These are phyloP conservation scores for Brassica balearica DNA, from an alignment of 441 rosid species.

Conservation along the genomic window DNA sequence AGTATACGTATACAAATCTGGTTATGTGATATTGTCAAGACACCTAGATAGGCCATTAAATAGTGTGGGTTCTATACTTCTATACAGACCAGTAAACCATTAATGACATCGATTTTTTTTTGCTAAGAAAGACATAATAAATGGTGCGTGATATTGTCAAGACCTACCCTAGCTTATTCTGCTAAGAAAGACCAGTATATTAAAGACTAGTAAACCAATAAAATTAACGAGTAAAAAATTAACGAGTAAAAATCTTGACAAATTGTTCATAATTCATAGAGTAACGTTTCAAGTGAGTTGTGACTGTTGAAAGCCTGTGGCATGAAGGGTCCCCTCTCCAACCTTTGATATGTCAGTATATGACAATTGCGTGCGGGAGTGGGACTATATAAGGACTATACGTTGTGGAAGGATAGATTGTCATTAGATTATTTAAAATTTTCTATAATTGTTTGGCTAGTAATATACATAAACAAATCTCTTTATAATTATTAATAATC, in stretches of 20 bases:
- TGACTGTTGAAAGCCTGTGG: constrained; percentile 31
- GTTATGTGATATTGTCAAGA: constrained; percentile 2
- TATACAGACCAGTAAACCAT: background rate
- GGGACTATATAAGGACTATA: constrained; percentile 31
- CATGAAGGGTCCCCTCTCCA: constrained; percentile 39
- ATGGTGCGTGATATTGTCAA: background rate
- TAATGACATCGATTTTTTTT: background rate
- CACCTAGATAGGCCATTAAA: constrained; percentile 27
- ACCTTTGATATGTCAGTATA: constrained; percentile 27
- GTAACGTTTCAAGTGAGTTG: constrained; percentile 11
- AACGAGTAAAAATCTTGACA: background rate
- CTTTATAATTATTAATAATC: background rate
- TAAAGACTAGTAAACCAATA: background rate
- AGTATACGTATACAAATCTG: constrained; percentile 18
- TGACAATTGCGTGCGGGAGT: constrained; percentile 23
- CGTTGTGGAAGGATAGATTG: background rate
- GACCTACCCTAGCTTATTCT: background rate
- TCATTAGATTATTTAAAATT: background rate
- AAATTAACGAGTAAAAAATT: background rate
- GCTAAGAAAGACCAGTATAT: background rate
- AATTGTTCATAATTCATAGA: background rate
- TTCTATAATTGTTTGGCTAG: background rate
- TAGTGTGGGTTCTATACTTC: constrained; percentile 19
- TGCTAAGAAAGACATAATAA: too few relatives aligned
- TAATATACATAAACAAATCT: background rate